Percentiles rank a stretch among this genome's conserved stretches.
Conservation (phyloP, 257 asterid genomes). For the Fraxinus quadrangulata region DNA sequence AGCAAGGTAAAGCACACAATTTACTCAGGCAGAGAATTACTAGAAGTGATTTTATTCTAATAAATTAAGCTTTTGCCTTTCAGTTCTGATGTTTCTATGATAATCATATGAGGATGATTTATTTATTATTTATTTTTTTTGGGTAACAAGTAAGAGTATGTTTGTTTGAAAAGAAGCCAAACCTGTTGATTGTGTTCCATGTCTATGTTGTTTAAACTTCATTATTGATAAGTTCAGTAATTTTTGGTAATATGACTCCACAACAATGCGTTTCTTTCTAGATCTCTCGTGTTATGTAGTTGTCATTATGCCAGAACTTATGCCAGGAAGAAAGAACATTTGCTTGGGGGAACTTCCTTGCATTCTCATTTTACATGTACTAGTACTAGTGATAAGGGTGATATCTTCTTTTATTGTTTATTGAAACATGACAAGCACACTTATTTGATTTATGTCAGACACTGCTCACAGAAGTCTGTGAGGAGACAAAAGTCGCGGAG, state of each 20-base stretch:
- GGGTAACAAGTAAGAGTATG: background rate
- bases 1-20: constrained; percentile 3
- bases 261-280: constrained; percentile 17
- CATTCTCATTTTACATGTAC: constrained; percentile 9
- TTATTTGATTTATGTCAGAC: constrained; percentile 43
- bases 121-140: background rate
- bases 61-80: background rate
- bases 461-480: constrained; percentile 69
- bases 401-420: constrained; percentile 5
- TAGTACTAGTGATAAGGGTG: background rate
- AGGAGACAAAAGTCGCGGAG: constrained; percentile 79
- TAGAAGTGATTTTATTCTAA: background rate
- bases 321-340: constrained; percentile 3
- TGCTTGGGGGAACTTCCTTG: constrained; percentile 13
- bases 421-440: constrained; percentile 16
- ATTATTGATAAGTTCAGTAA: background rate
- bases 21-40: constrained; percentile 12
- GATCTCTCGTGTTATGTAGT: background rate
- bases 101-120: background rate
- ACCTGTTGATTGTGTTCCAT: background rate
- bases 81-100: background rate
- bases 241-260: constrained; percentile 19
- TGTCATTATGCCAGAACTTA: constrained; percentile 10
- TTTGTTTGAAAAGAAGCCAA: background rate
- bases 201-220: constrained; percentile 18